A percentile compares a stretch with the other conserved stretches of the same genome.
Evolutionary conservation across 345 rosid species (phyloP).

Genomic region (Salix exigua): DNA sequence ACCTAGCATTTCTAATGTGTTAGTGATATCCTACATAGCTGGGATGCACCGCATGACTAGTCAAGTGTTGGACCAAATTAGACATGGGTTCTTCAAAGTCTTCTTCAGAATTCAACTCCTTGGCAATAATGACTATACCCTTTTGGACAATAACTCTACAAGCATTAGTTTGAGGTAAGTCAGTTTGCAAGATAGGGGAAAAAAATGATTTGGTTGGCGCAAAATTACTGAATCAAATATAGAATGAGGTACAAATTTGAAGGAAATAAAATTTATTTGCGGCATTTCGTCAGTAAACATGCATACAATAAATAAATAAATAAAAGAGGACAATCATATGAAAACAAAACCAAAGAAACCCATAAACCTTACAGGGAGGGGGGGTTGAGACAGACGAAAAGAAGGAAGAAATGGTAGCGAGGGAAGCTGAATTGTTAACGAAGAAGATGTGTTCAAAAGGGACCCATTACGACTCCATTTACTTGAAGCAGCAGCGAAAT

Average conservation of each 20-base stretch:
- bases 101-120: neutral
- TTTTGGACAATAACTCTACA: neutral
- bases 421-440: neutral
- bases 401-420: slow-evolving; percentile 11
- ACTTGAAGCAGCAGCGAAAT: neutral
- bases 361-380: slow-evolving; percentile 38
- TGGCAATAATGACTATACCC: neutral
- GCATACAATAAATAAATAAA: neutral
- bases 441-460: neutral
- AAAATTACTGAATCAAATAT: neutral
- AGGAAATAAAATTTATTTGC: neutral
- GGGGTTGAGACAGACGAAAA: slow-evolving; percentile 19
- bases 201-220: neutral
- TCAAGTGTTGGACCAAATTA: neutral
- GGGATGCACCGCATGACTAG: neutral
- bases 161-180: neutral
- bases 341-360: neutral
- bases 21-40: neutral
- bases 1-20: neutral
- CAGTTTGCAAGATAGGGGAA: neutral
- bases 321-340: neutral
- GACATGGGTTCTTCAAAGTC: neutral
- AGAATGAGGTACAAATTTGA: neutral
- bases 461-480: slow-evolving; percentile 6
- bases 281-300: neutral